Base-by-base conservation (phyloP, 2,329 filamentous ascomycete genomes). In the Fusarium paranaense region DNA sequence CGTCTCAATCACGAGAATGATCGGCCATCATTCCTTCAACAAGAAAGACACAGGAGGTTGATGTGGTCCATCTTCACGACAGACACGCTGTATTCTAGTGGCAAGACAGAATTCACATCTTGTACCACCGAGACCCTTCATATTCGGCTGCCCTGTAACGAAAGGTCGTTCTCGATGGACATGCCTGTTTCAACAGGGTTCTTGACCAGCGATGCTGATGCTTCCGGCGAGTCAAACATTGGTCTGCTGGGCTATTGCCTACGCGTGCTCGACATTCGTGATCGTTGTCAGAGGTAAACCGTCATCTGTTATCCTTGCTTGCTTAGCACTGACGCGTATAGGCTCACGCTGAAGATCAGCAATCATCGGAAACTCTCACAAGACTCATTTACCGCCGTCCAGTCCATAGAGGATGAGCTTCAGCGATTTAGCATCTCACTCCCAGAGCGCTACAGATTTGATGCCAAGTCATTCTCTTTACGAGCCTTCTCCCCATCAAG, bases 11-110 rank as follows among this genome's bases (percentile, higher is more conserved):
- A 75, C 5, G 76, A 78, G 18, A 69, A 78, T 6, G 25, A 66
- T 0, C 67, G 71, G 0, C 62, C 64, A 5, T 32, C 45, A 3
- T 78, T 75, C 8, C 54, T 78, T 0, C 58, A 62, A 0, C 76
- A 73, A 6, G 76, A 78, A 30, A 64, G 73, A 0, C 66, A 73
- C 0, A 35, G 76, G 4, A 57, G 76, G 11, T 38, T 78, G 3
- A 78, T 78, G 75, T 78, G 76, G 76, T 67, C 73, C 0, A 78
- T 77, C 1, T 76, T 72, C 5, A 57, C 61, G 4, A 66, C 71
- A 30, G 71, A 70, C 5, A 64, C 71, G 1, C 37, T 73, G 5
- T 72, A 73, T 3, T 72, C 71, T 0, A 72, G 71, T 8, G 71
- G 71, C 0, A 72, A 67, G 56, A 27, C 35, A 1, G 71, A 73